Conservation (phyloP, 1,284 basidiomycete genomes). For the Apiotrichum porosum region DNA sequence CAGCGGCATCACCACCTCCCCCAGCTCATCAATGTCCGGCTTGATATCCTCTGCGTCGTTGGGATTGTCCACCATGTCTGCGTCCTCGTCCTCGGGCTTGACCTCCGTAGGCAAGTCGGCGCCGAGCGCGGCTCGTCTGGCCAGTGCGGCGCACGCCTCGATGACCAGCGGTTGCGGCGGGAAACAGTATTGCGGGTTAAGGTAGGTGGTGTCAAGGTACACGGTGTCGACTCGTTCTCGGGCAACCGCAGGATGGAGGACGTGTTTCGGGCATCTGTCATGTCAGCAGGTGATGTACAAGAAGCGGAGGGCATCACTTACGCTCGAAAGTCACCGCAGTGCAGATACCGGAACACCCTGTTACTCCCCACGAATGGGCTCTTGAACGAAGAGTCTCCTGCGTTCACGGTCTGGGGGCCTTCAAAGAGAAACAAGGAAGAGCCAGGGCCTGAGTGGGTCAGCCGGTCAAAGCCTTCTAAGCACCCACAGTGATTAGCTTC, state of each 20-base stretch:
- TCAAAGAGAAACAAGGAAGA: slow-evolving; percentile 92
- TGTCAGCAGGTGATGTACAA: not conserved
- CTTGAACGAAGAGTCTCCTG: slow-evolving; percentile 71
- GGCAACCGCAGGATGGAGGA: slow-evolving; percentile 71
- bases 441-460: slow-evolving; percentile 62
- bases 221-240: slow-evolving; percentile 76
- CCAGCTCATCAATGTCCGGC: slow-evolving; percentile 14
- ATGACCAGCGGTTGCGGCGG: slow-evolving; percentile 91
- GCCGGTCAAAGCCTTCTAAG: not conserved
- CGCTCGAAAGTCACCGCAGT: slow-evolving; percentile 92
- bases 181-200: slow-evolving; percentile 90
- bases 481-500: slow-evolving; percentile 87
- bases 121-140: slow-evolving; percentile 30
- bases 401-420: slow-evolving; percentile 79
- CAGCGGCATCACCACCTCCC: not conserved
- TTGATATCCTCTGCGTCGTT: slow-evolving; percentile 46
- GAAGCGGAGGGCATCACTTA: slow-evolving; percentile 33
- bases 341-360: slow-evolving; percentile 77
- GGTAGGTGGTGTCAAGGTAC: slow-evolving; percentile 95
- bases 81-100: slow-evolving; percentile 1
- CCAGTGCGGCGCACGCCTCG: slow-evolving; percentile 81
- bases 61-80: not conserved
- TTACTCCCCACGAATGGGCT: slow-evolving; percentile 65
- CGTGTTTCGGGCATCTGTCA: slow-evolving; percentile 67
- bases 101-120: not conserved